phyloP scores from a whole-genome alignment of 2,329 filamentous ascomycete species.

The Exophiala oligosperma region DNA sequence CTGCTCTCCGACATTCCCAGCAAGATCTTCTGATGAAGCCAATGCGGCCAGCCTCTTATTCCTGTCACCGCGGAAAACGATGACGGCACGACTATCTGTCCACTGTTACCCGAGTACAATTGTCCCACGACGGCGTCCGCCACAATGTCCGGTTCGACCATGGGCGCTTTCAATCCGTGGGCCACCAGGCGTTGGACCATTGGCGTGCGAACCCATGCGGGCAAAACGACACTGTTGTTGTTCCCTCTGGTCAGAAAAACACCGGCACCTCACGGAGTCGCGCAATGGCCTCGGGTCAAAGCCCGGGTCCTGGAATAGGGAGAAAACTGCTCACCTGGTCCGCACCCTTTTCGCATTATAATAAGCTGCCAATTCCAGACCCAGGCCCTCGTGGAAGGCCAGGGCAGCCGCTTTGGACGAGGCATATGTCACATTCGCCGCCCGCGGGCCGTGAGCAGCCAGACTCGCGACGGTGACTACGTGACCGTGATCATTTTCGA shows the following conservation, averaged over 20 bases:
- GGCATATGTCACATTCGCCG: slow-evolving; percentile 67
- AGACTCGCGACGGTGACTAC: slow-evolving; percentile 69
- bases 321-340: background rate
- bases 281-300: too few species aligned
- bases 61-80: background rate
- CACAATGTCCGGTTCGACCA: slow-evolving; percentile 41
- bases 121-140: slow-evolving; percentile 61
- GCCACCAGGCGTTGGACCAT: slow-evolving; percentile 59
- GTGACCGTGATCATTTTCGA: slow-evolving; percentile 66
- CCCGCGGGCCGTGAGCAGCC: slow-evolving; percentile 60
- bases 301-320: background rate
- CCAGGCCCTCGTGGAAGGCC: slow-evolving; percentile 64
- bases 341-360: background rate
- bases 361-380: background rate
- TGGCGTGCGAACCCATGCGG: slow-evolving; percentile 33
- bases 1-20: background rate
- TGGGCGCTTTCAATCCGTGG: slow-evolving; percentile 37
- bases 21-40: background rate
- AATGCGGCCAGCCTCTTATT: background rate
- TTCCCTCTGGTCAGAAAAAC: background rate
- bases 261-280: background rate
- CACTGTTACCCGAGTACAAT: slow-evolving; percentile 8
- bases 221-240: background rate
- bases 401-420: slow-evolving; percentile 65
- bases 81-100: slow-evolving; percentile 14